Base-by-base conservation (phyloP, 2,329 filamentous ascomycete genomes). In the Fusarium temperatum region DNA sequence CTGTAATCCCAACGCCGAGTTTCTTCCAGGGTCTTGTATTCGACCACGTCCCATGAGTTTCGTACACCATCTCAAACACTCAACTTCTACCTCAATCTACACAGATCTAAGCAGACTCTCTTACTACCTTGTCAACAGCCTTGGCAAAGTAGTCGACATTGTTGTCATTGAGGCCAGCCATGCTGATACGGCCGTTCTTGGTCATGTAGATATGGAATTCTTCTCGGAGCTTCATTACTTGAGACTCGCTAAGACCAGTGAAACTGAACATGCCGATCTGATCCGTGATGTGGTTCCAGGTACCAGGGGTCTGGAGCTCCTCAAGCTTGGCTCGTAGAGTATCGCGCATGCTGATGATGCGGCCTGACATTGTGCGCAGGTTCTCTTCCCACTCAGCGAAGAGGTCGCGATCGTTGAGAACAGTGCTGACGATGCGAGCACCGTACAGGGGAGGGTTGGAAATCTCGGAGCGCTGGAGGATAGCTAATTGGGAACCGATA, bases 241-340 rank as follows among this genome's bases (percentile, higher is more conserved):
- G 94, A 71, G 89, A 81, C 84, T 95, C 93, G 18, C 83, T 89
- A 81, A 97, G 84, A 18, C 94, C 94, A 2, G 94, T 97, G 83
- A 97, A 99, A 83, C 92, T 96, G 86, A 99, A 99, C 96, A 99
- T 99, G 85, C 96, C 96, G 81, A 99, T 99, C 88, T 99, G 96
- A 79, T 97, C 94, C 22, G 95, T 98, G 82, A 99, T 97, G 85
- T 99, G 96, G 80, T 95, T 94, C 96, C 96, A 99, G 20, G 89
- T 93, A 38, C 96, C 96, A 0, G 96, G 96, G 0, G 96, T 98
- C 36, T 90, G 90, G 68, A 96, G 89, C 80, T 91, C 90, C 85
- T 98, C 96, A 17, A 99, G 90, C 83, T 95, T 94, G 63, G 86
- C 85, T 57, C 94, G 90, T 77, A 99, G 86, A 8, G 89, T 90